These are phyloP conservation scores for Oldenlandia corymbosa DNA, from an alignment of 257 asterid species.

Conservation along the genomic window DNA sequence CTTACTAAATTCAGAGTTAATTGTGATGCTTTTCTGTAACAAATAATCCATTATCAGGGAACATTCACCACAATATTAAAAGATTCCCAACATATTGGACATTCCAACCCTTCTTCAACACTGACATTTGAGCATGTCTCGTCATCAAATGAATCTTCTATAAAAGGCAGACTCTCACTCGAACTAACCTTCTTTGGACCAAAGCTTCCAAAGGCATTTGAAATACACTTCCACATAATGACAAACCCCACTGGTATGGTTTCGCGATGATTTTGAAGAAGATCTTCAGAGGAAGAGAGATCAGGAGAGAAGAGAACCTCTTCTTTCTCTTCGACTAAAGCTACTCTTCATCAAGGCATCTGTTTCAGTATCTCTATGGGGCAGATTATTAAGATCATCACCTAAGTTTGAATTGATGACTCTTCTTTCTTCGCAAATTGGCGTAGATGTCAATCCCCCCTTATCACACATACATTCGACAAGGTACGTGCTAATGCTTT, in stretches of 20 bases:
- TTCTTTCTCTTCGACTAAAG: neutral
- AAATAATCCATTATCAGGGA: too few species aligned
- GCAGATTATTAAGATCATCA: too few species aligned
- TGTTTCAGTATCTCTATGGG: too few species aligned
- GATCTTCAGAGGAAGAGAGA: conserved; percentile 9
- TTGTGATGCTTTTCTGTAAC: too few species aligned
- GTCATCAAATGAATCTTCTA: conserved; percentile 63
- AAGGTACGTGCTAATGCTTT: too few species aligned
- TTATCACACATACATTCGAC: too few species aligned
- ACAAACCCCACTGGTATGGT: conserved; percentile 8
- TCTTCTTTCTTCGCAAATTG: too few species aligned
- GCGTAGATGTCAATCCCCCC: too few species aligned
- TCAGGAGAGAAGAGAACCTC: conserved; percentile 12
- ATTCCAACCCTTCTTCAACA: conserved; percentile 71
- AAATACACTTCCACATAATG: conserved; percentile 73
- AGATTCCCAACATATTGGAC: conserved; percentile 97
- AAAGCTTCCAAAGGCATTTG: conserved; percentile 50
- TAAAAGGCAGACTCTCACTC: conserved; percentile 32
- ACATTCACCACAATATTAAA: conserved; percentile 88
- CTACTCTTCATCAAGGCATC: too few species aligned
- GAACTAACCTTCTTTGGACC: conserved; percentile 48
- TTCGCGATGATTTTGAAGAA: neutral
- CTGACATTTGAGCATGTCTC: conserved; percentile 62
- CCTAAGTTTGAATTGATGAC: too few species aligned
- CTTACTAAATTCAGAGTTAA: too few species aligned